Base-by-base conservation (phyloP, 495 filamentous ascomycete species). In the Talaromyces proteolyticus region DNA sequence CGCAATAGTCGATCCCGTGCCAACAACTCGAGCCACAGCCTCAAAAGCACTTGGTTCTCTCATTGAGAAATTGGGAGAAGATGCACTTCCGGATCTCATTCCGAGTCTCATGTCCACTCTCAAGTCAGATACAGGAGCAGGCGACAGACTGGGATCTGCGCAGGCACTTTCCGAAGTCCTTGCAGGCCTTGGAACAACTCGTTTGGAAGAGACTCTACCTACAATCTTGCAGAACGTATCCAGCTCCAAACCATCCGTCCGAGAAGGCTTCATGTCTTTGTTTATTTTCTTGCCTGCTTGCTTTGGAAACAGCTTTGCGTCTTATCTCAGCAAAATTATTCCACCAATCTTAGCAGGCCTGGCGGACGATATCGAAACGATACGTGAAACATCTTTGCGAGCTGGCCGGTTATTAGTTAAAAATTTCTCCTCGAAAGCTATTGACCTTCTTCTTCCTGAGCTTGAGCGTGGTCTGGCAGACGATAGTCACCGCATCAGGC, bases 231-330 rank as follows among this genome's bases (percentile, higher is more conserved):
- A 98, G 61, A 98, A 98, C 56, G 91, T 94, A 44, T 82, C 87
- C 55, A 97, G 93, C 59, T 78, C 88, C 45, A 97, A 96, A 65
- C 66, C 93, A 17, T 77, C 89, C 53, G 88, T 96, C 51, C 84
- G 93, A 52, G 93, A 98, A 75, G 93, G 93, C 29, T 98, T 97
- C 76, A 98, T 98, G 93, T 95, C 93, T 22, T 78, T 98, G 37
- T 98, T 98, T 70, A 96, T 98, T 55, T 98, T 95, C 77, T 81
- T 98, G 68, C 93, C 93, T 16, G 94, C 94, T 50, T 98, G 93
- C 68, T 98, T 98, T 62, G 93, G 93, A 56, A 97, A 97, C 75
- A 95, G 91, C 71, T 98, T 98, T 64, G 88, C 93, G 53, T 85
- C 87, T 60, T 98, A 98, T 60, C 86, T 98, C 45, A 87, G 84